These are phyloP conservation scores for Sphaerulina musiva DNA, from an alignment of 2,329 filamentous ascomycete genomes.

Conservation along the genomic window DNA sequence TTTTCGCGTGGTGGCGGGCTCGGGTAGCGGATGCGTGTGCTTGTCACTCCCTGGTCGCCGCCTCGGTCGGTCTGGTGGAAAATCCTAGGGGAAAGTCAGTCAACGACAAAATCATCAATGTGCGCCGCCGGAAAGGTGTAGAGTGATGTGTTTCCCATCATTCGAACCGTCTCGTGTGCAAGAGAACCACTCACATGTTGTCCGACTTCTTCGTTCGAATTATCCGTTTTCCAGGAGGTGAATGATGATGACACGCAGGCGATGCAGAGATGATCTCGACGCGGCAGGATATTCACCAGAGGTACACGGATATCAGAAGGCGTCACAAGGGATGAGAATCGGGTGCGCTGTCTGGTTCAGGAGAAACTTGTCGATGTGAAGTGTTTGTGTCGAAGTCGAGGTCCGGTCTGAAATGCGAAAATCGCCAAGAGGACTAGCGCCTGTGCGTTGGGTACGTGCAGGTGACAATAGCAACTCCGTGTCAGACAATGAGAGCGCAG, in stretches of 20 bases:
- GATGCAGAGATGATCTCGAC: not conserved
- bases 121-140: not conserved
- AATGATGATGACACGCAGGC: not conserved
- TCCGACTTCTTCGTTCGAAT: not conserved
- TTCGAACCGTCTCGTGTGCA: not conserved
- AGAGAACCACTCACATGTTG: not conserved
- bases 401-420: not conserved
- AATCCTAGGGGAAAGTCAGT: not conserved
- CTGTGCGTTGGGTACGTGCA: slow-evolving; percentile 7
- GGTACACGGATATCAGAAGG: not conserved
- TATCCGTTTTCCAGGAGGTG: not conserved
- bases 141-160: not conserved
- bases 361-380: not conserved
- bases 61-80: slow-evolving; percentile 2
- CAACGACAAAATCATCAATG: not conserved
- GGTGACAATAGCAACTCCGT: not conserved
- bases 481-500: not conserved
- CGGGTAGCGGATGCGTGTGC: slow-evolving; percentile 17
- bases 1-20: slow-evolving; percentile 17
- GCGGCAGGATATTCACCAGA: not conserved
- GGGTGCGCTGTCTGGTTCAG: not conserved
- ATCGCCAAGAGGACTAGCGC: slow-evolving; percentile 4
- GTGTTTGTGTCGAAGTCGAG: slow-evolving; percentile 1
- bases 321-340: not conserved
- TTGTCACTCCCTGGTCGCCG: slow-evolving; percentile 12